These are phyloP conservation scores for Epichloe glyceriae DNA, from an alignment of 2,329 filamentous ascomycete species.

Conservation along the genomic window DNA sequence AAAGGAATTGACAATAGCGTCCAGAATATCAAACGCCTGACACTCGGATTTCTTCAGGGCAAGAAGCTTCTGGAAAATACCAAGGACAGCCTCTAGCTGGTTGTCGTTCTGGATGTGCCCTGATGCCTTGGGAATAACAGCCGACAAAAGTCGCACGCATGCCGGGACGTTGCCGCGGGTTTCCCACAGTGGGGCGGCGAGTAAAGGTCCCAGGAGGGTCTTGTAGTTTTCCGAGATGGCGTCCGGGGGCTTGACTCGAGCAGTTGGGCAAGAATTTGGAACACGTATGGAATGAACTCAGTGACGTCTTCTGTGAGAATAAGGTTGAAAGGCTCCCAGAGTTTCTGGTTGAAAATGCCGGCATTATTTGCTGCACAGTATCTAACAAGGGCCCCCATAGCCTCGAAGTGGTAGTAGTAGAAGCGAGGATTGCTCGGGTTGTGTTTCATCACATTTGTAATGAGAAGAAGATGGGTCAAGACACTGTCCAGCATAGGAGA, in stretches of 20 bases:
- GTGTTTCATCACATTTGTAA: constrained; percentile 81
- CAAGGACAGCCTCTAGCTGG: constrained; percentile 78
- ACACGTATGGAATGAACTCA: constrained; percentile 95
- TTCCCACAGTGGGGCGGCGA: constrained; percentile 80
- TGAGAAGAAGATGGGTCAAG: constrained; percentile 72
- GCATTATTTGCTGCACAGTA: constrained; percentile 53
- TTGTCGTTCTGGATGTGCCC: constrained; percentile 62
- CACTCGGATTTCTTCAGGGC: constrained; percentile 71
- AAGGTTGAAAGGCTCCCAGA: constrained; percentile 73
- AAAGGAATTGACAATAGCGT: constrained; percentile 62
- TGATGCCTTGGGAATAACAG: constrained; percentile 68
- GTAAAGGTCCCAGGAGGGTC: constrained; percentile 61
- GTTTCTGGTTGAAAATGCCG: constrained; percentile 60
- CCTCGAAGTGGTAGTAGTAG: constrained; percentile 98
- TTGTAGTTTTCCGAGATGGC: constrained; percentile 72
- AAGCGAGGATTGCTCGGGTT: constrained; percentile 97
- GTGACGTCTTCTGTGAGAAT: constrained; percentile 74
- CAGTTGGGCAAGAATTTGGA: constrained; percentile 86
- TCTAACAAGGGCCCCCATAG: constrained; percentile 72
- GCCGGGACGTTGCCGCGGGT: constrained; percentile 87
- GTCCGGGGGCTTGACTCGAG: constrained; percentile 74
- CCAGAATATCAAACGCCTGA: constrained; percentile 81
- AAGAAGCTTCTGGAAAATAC: constrained; percentile 88
- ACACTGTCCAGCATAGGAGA: constrained; percentile 62
- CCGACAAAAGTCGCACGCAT: constrained; percentile 69